Conservation (phyloP, 345 rosid species). For the Garcia nutans region DNA sequence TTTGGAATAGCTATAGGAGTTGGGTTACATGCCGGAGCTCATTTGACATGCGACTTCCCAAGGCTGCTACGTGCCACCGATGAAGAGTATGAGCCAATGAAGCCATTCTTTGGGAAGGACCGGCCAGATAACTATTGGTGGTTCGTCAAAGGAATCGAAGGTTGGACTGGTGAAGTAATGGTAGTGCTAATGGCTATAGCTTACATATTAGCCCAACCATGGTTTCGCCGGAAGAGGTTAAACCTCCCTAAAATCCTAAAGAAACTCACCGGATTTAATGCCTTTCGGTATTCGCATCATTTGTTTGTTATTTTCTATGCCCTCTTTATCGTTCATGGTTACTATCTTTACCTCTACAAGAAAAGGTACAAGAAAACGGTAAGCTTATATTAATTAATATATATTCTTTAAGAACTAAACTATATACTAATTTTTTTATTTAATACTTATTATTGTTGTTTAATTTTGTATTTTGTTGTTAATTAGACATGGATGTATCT, state of each 20-base stretch:
- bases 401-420: no score
- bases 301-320: slow-evolving; percentile 67
- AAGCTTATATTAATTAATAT: slow-evolving; percentile 23
- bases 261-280: slow-evolving; percentile 74
- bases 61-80: slow-evolving; percentile 62
- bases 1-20: slow-evolving; percentile 62
- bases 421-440: no score
- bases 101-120: slow-evolving; percentile 56
- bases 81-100: slow-evolving; percentile 57
- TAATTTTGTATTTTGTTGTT: no score
- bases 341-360: slow-evolving; percentile 58
- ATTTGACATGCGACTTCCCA: slow-evolving; percentile 79
- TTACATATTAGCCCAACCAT: slow-evolving; percentile 61
- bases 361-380: slow-evolving; percentile 76
- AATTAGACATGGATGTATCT: slow-evolving; percentile 90
- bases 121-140: slow-evolving; percentile 68
- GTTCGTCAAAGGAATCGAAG: slow-evolving; percentile 72
- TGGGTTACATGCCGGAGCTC: slow-evolving; percentile 57
- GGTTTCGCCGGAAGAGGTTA: slow-evolving; percentile 68
- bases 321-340: slow-evolving; percentile 66
- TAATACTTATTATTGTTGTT: neutral
- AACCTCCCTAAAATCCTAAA: slow-evolving; percentile 54
- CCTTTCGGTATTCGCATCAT: slow-evolving; percentile 89
- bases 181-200: slow-evolving; percentile 67
- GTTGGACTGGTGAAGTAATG: slow-evolving; percentile 74